Evolutionary conservation across 2,329 filamentous ascomycete species (phyloP).

Genomic region (Sporothrix schenckii): DNA sequence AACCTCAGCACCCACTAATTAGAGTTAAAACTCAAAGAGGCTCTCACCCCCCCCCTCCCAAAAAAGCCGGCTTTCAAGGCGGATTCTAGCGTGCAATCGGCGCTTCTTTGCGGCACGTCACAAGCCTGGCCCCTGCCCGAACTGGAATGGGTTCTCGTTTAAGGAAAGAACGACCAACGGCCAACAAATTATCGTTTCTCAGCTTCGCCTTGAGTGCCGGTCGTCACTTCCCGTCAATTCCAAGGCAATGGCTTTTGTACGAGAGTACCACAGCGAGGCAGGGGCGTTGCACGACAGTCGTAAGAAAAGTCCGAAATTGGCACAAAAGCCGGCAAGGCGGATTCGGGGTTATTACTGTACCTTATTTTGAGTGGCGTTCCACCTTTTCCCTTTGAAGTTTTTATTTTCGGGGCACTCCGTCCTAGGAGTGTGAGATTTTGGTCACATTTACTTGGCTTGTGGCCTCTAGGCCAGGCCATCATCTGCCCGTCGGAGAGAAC

Average conservation of each 20-base stretch:
- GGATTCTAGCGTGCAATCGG: neutral
- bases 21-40: neutral
- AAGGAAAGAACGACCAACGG: constrained; percentile 7
- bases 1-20: neutral
- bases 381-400: too few relatives aligned
- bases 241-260: constrained; percentile 9
- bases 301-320: neutral
- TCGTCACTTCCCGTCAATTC: neutral
- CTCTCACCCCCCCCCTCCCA: too few relatives aligned
- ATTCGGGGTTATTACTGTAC: neutral
- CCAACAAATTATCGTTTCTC: neutral
- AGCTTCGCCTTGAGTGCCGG: neutral
- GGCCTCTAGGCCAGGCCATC: neutral
- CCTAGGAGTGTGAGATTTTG: constrained; percentile 13
- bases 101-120: neutral
- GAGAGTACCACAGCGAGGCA: neutral
- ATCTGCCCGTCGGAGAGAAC: constrained; percentile 4
- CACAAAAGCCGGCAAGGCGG: neutral
- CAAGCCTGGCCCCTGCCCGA: too few relatives aligned
- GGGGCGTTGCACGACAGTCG: neutral
- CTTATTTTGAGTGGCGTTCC: too few relatives aligned
- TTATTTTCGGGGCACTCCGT: too few relatives aligned
- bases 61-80: neutral
- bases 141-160: neutral
- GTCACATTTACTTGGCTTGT: neutral